Conservation (phyloP, 441 rosid species). For the Populus tomentosa region DNA sequence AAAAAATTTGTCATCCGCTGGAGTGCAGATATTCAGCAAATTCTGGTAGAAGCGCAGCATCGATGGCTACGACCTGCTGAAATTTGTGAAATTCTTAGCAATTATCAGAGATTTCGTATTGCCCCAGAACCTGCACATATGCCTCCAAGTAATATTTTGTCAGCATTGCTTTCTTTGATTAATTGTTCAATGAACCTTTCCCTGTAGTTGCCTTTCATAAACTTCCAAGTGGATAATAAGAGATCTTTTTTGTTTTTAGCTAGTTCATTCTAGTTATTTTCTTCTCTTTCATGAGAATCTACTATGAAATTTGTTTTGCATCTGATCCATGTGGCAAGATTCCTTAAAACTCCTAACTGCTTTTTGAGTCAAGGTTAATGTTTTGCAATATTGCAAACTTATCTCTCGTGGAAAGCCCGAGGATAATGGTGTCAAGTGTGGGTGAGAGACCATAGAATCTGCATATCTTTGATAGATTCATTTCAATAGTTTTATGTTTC, state of each 20-base stretch:
- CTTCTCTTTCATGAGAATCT: not conserved
- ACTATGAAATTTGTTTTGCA: not conserved
- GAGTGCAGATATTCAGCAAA: slow-evolving; percentile 66
- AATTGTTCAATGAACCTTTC: not conserved
- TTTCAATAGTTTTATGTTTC: not conserved
- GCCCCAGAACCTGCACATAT: slow-evolving; percentile 67
- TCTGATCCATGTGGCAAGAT: not conserved
- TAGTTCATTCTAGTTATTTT: not conserved
- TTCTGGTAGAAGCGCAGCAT: slow-evolving; percentile 71
- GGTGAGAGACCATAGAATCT: not conserved
- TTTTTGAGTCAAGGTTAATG: not conserved
- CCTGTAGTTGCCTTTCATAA: not conserved
- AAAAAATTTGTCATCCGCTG: slow-evolving; percentile 7
- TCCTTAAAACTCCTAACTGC: not conserved
- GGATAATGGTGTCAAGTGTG: not conserved
- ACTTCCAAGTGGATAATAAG: not conserved
- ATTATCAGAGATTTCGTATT: slow-evolving; percentile 52
- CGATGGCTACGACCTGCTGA: slow-evolving; percentile 97
- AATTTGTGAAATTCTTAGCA: slow-evolving; percentile 83
- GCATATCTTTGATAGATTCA: not conserved
- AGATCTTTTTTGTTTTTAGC: not conserved
- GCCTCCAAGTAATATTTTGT: slow-evolving; percentile 60
- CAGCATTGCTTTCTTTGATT: not conserved
- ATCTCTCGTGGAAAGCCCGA: not conserved
- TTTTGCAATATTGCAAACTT: not conserved